Evolutionary conservation across 306 rosid genomes (phyloP).

Genomic region (Acacia acuminata): DNA sequence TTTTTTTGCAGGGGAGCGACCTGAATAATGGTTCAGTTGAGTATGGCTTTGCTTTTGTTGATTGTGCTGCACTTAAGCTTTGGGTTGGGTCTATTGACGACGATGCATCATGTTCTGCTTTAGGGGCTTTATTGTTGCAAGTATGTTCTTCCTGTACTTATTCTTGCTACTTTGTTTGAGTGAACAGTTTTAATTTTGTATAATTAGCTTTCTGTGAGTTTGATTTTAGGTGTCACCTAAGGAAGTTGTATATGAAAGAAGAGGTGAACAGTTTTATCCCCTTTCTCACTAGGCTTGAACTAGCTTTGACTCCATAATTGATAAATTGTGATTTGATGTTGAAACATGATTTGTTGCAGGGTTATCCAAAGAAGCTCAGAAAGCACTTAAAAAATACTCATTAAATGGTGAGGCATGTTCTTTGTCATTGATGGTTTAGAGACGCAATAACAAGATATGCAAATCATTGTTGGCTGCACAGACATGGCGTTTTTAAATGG

Average conservation of each 20-base stretch:
- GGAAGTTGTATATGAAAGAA: slow-evolving; percentile 76
- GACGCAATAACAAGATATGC: slow-evolving; percentile 1
- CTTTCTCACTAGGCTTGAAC: slow-evolving; percentile 18
- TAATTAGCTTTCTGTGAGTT: slow-evolving; percentile 35
- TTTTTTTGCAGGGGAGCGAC: slow-evolving; percentile 52
- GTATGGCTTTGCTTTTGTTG: slow-evolving; percentile 93
- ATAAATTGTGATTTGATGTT: slow-evolving; percentile 18
- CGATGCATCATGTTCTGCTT: slow-evolving; percentile 82
- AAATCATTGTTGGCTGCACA: neutral
- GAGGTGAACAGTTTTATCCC: slow-evolving; percentile 55
- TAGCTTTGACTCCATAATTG: slow-evolving; percentile 26
- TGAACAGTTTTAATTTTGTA: slow-evolving; percentile 22
- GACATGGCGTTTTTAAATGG: slow-evolving; percentile 15
- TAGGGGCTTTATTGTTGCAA: slow-evolving; percentile 92
- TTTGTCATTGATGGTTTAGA: slow-evolving; percentile 26
- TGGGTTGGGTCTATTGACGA: slow-evolving; percentile 89
- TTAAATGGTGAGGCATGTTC: slow-evolving; percentile 58
- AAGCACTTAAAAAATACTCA: slow-evolving; percentile 78
- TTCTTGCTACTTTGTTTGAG: slow-evolving; percentile 25
- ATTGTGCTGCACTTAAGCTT: slow-evolving; percentile 83
- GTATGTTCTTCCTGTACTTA: slow-evolving; percentile 48
- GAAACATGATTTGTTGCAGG: slow-evolving; percentile 49
- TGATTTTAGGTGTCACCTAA: slow-evolving; percentile 86
- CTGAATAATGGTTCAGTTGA: slow-evolving; percentile 63
- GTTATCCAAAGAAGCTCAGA: slow-evolving; percentile 75